Conservation (phyloP, 129 eudicot species). For the Erigeron canadensis region DNA sequence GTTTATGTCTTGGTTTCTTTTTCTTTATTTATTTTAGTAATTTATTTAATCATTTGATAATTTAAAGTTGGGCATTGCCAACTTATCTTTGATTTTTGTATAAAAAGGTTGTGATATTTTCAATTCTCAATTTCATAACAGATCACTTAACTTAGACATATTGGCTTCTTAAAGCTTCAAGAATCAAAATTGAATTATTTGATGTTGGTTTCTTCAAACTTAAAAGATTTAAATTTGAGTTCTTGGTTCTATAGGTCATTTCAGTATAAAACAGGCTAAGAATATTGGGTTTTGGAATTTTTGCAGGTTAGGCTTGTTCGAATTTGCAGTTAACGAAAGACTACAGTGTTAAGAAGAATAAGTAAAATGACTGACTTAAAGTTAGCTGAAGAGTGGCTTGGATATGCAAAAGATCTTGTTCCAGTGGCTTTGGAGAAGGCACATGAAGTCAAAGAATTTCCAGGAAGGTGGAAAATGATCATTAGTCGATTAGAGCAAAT, state of each 20-base stretch:
- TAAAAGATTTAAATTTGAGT: conserved; percentile 24
- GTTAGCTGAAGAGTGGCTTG: conserved; percentile 72
- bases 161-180: conserved; percentile 33
- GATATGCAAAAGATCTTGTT: conserved; percentile 65
- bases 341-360: neutral
- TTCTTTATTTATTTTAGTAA: conserved; percentile 29
- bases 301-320: conserved; percentile 26
- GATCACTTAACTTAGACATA: conserved; percentile 33
- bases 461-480: conserved; percentile 86
- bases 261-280: neutral
- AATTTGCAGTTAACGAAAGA: conserved; percentile 15
- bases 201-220: conserved; percentile 18
- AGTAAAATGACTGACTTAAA: conserved; percentile 29
- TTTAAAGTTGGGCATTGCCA: conserved; percentile 45
- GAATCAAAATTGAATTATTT: conserved; percentile 31
- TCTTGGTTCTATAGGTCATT: neutral
- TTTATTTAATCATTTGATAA: neutral
- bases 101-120: conserved; percentile 23
- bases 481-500: conserved; percentile 69
- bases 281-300: conserved; percentile 1
- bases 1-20: conserved; percentile 30
- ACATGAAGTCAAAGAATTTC: conserved; percentile 67
- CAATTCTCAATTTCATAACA: conserved; percentile 15
- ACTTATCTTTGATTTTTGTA: conserved; percentile 34
- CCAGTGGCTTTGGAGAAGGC: conserved; percentile 74